phyloP scores from a whole-genome alignment of 2,329 filamentous ascomycete species.

The Monosporascus ibericus region DNA sequence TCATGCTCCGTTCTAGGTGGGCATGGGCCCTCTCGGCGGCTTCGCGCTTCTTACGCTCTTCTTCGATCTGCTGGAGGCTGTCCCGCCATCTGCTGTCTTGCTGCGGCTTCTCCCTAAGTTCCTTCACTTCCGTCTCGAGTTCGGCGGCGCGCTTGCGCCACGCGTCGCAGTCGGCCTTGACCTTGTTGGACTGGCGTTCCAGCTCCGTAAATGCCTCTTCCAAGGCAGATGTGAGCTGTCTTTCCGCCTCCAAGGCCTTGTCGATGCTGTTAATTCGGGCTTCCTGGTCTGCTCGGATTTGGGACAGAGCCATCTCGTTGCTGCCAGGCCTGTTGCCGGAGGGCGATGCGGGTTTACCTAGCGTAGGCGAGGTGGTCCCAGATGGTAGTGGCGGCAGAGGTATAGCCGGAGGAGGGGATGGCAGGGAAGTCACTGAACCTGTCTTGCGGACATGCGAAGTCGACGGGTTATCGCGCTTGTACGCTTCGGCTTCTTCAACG shows the following conservation, averaged over 20 bases:
- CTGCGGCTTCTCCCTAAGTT: conserved; percentile 50
- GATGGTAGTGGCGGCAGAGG: conserved; percentile 87
- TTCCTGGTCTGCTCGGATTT: conserved; percentile 91
- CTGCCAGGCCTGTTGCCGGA: conserved; percentile 66
- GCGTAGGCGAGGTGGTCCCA: conserved; percentile 40
- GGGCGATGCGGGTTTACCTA: conserved; percentile 42
- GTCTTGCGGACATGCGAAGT: conserved; percentile 76
- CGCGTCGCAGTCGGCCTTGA: conserved; percentile 81
- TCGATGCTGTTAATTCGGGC: conserved; percentile 92
- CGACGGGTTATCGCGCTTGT: conserved; percentile 54
- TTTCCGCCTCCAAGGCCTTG: conserved; percentile 93
- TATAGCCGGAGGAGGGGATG: conserved; percentile 90
- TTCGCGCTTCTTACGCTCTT: conserved; percentile 87
- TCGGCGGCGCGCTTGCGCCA: conserved; percentile 83
- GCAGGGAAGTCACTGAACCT: conserved; percentile 72
- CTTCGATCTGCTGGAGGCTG: conserved; percentile 84
- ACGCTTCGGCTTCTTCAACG: conserved; percentile 27
- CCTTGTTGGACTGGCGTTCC: conserved; percentile 84
- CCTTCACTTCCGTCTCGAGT: conserved; percentile 67
- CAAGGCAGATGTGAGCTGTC: conserved; percentile 88
- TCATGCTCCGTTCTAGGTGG: conserved; percentile 92
- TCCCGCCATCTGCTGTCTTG: conserved; percentile 51
- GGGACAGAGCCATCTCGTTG: conserved; percentile 70
- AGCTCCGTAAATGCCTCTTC: conserved; percentile 94
- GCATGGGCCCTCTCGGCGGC: conserved; percentile 84